Conservation (phyloP, 2,329 filamentous ascomycete species). For the Penicillium sp. region DNA sequence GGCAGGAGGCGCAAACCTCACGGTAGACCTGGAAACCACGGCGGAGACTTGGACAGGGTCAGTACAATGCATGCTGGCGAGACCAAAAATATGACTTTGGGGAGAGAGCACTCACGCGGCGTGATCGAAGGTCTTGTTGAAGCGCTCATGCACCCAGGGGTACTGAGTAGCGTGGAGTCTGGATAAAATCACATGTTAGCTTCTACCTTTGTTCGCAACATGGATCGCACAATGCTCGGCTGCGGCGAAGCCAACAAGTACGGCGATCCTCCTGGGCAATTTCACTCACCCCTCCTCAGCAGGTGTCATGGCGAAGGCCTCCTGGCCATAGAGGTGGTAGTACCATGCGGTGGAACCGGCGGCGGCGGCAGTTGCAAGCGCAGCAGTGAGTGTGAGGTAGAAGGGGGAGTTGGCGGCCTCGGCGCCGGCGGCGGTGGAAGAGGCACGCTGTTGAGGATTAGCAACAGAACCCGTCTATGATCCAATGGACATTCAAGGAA, state of each 20-base stretch:
- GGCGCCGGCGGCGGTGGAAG: slow-evolving; percentile 68
- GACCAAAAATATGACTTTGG: slow-evolving; percentile 10
- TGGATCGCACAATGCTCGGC: slow-evolving; percentile 29
- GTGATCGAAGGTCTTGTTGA: slow-evolving; percentile 95
- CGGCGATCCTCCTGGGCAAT: slow-evolving; percentile 15
- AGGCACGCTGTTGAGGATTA: slow-evolving; percentile 57
- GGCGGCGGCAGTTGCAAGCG: slow-evolving; percentile 81
- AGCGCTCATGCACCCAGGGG: slow-evolving; percentile 92
- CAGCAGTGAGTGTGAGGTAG: slow-evolving; percentile 81
- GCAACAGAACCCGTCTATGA: slow-evolving; percentile 33
- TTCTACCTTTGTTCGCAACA: slow-evolving; percentile 15
- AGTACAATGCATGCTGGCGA: background rate
- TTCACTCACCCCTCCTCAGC: slow-evolving; percentile 94
- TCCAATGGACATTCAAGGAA: slow-evolving; percentile 23
- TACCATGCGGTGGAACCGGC: slow-evolving; percentile 94
- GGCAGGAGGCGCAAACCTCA: slow-evolving; percentile 96
- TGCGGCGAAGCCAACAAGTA: slow-evolving; percentile 20
- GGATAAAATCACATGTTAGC: slow-evolving; percentile 30
- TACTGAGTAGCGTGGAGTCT: slow-evolving; percentile 91
- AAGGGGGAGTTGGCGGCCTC: slow-evolving; percentile 72
- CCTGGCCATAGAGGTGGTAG: slow-evolving; percentile 90
- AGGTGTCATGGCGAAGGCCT: slow-evolving; percentile 84
- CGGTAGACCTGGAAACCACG: slow-evolving; percentile 99
- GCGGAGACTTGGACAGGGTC: slow-evolving; percentile 68
- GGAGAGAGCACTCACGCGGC: slow-evolving; percentile 69